phyloP scores from a whole-genome alignment of 2,329 filamentous ascomycete genomes.

The Cytospora mali region DNA sequence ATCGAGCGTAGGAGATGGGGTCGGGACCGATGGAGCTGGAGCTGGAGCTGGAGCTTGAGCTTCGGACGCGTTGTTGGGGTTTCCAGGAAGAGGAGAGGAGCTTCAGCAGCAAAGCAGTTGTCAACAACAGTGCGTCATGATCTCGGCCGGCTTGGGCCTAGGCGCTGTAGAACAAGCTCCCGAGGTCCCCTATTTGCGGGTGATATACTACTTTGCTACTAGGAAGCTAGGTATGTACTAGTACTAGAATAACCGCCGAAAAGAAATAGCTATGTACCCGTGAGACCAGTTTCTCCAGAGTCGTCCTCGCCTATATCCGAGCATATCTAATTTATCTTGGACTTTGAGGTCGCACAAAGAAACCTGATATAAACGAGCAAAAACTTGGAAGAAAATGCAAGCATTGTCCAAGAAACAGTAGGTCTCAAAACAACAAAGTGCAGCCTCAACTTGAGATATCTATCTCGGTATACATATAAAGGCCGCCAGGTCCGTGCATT shows the following conservation, averaged over 20 bases:
- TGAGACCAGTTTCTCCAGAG: not conserved
- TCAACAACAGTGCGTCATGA: not conserved
- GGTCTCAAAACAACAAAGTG: not conserved
- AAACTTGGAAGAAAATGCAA: not conserved
- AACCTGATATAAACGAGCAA: not conserved
- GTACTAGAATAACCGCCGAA: not conserved
- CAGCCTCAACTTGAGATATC: not conserved
- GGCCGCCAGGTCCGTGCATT: constrained; percentile 3
- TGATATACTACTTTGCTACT: too few species aligned
- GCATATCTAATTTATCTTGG: not conserved
- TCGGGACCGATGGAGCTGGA: not conserved
- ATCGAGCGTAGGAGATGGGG: not conserved
- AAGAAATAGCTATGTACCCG: too few species aligned
- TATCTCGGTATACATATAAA: not conserved
- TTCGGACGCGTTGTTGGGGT: constrained; percentile 8
- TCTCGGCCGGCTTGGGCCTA: not conserved
- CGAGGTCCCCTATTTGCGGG: too few species aligned
- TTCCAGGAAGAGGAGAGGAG: not conserved
- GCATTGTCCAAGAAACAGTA: not conserved
- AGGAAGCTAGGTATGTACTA: too few species aligned
- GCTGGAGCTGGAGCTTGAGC: not conserved
- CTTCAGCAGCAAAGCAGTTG: not conserved
- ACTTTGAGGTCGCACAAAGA: not conserved
- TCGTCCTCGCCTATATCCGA: too few species aligned
- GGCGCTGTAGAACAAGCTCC: too few species aligned